These are phyloP conservation scores for Abortiporus biennis DNA, from an alignment of 1,284 basidiomycete species.

Conservation along the genomic window DNA sequence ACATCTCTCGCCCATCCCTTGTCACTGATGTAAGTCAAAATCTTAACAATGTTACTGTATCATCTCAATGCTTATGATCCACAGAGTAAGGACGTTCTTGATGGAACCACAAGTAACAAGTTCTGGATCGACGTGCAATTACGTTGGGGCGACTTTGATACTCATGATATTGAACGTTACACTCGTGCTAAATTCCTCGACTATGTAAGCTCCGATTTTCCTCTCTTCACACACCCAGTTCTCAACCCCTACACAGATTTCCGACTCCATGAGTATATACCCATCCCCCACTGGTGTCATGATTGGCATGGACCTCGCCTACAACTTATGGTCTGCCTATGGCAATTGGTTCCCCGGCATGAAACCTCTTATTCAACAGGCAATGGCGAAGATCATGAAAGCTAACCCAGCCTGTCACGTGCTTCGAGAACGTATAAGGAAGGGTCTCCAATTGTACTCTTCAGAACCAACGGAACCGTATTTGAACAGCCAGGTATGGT, in stretches of 20 bases:
- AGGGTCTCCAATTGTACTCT: slow-evolving; percentile 97
- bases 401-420: slow-evolving; percentile 98
- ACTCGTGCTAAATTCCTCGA: slow-evolving; percentile 98
- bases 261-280: slow-evolving; percentile 96
- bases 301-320: slow-evolving; percentile 97
- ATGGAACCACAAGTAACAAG: slow-evolving; percentile 97
- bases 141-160: slow-evolving; percentile 99
- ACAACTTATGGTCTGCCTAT: slow-evolving; percentile 99
- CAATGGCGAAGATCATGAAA: slow-evolving; percentile 99
- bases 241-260: slow-evolving; percentile 46
- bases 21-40: slow-evolving; percentile 80
- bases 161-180: slow-evolving; percentile 97
- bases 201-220: slow-evolving; percentile 49
- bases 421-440: slow-evolving; percentile 95
- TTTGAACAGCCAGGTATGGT: slow-evolving; percentile 78
- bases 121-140: slow-evolving; percentile 99
- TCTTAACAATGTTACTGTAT: neutral
- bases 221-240: too few species aligned
- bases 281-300: slow-evolving; percentile 97
- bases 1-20: slow-evolving; percentile 93
- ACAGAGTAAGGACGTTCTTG: slow-evolving; percentile 89
- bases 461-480: slow-evolving; percentile 99
- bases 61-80: slow-evolving; percentile 8
- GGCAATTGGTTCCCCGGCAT: slow-evolving; percentile 99
- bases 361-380: slow-evolving; percentile 97